phyloP scores from a whole-genome alignment of 1,284 basidiomycete species.

The Microbotryum silenes-acaulis region DNA sequence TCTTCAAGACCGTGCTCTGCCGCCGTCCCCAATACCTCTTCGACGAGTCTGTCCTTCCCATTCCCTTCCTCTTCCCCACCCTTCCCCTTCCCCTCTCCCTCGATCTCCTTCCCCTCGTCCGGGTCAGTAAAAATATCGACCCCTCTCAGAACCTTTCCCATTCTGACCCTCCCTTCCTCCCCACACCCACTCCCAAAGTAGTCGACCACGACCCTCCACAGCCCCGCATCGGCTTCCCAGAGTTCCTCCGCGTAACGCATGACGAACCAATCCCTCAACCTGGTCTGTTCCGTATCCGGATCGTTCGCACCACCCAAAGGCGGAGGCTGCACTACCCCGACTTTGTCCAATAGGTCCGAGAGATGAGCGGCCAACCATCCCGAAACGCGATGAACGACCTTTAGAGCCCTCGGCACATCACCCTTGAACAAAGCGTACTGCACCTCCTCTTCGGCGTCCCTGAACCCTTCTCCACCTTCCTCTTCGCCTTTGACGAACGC shows the following conservation, averaged over 20 bases:
- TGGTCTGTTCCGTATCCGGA: slow-evolving; percentile 40
- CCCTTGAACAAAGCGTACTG: slow-evolving; percentile 11
- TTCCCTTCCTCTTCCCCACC: slow-evolving; percentile 3
- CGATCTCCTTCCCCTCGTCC: slow-evolving; percentile 30
- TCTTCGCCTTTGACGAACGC: not conserved
- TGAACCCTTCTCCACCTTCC: not conserved
- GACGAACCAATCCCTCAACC: slow-evolving; percentile 66
- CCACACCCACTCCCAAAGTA: slow-evolving; percentile 71
- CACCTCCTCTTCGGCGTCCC: slow-evolving; percentile 9
- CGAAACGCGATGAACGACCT: slow-evolving; percentile 43
- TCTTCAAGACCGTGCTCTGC: slow-evolving; percentile 33
- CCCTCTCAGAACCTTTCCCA: slow-evolving; percentile 62
- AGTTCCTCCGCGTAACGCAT: slow-evolving; percentile 68
- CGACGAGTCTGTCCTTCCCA: slow-evolving; percentile 21
- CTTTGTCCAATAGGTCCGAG: slow-evolving; percentile 64
- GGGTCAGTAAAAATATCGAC: slow-evolving; percentile 50
- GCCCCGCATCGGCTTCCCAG: slow-evolving; percentile 61
- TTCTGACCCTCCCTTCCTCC: slow-evolving; percentile 58
- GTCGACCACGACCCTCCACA: slow-evolving; percentile 75
- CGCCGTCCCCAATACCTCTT: slow-evolving; percentile 33
- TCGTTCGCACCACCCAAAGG: not conserved
- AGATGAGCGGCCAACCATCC: slow-evolving; percentile 83
- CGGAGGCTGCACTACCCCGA: slow-evolving; percentile 18
- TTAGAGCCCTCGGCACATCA: slow-evolving; percentile 14
- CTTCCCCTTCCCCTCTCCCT: slow-evolving; percentile 11